A percentile compares a stretch with the other conserved stretches of the same genome.
These are phyloP conservation scores for Hypericum androsaemum DNA, from an alignment of 345 rosid genomes.

Conservation along the genomic window DNA sequence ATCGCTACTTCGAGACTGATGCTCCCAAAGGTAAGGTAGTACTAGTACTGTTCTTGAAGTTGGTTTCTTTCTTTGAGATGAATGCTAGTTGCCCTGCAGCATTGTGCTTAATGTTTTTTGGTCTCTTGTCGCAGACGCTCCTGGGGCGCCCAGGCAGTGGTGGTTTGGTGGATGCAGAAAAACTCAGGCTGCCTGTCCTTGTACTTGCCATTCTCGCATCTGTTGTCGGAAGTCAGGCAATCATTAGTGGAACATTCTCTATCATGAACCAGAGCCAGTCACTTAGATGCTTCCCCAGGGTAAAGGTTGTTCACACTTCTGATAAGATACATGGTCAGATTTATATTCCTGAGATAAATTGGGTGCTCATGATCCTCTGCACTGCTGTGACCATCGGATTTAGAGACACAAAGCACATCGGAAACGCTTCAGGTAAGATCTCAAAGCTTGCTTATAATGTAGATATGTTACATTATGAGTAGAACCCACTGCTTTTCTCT, in stretches of 20 bases:
- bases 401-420: slow-evolving; percentile 15
- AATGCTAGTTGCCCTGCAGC: too few relatives aligned
- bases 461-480: too few relatives aligned
- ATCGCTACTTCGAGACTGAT: slow-evolving; percentile 74
- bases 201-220: slow-evolving; percentile 15
- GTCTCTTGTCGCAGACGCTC: slow-evolving; percentile 40
- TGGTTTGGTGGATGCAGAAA: slow-evolving; percentile 99
- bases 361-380: slow-evolving; percentile 19
- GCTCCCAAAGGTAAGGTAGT: slow-evolving; percentile 40
- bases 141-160: slow-evolving; percentile 98
- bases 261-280: slow-evolving; percentile 19
- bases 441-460: too few relatives aligned
- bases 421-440: slow-evolving; percentile 20
- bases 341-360: slow-evolving; percentile 23
- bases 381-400: slow-evolving; percentile 18
- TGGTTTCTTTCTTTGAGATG: too few relatives aligned
- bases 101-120: neutral
- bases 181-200: slow-evolving; percentile 17
- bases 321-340: slow-evolving; percentile 15
- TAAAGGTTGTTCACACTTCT: slow-evolving; percentile 19
- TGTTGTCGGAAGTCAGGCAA: slow-evolving; percentile 23
- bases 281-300: slow-evolving; percentile 16
- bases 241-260: slow-evolving; percentile 18
- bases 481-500: too few relatives aligned
- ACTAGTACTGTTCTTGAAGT: slow-evolving; percentile 7